Evolutionary conservation across 2,329 filamentous ascomycete genomes (phyloP).

Genomic region (Periconia sp.): DNA sequence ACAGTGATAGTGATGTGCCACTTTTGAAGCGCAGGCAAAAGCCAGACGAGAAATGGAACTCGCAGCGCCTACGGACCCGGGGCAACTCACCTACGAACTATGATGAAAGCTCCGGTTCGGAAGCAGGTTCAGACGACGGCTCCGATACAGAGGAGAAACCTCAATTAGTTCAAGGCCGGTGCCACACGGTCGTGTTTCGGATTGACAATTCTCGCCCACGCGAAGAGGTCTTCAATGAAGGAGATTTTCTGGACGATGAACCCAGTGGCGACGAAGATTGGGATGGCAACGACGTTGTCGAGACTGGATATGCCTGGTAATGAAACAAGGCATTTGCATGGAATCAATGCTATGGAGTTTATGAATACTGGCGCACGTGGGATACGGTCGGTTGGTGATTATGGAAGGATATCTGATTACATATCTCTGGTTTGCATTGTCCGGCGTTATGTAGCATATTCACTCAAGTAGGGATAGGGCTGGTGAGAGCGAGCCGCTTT

Average conservation of each 20-base stretch:
- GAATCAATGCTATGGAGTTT: not conserved
- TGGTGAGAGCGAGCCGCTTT: too few species aligned
- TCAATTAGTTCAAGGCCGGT: constrained; percentile 65
- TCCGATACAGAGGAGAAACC: constrained; percentile 18
- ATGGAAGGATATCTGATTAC: not conserved
- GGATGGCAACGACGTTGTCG: constrained; percentile 59
- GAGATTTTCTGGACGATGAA: constrained; percentile 69
- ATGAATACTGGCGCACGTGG: not conserved
- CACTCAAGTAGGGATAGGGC: too few species aligned
- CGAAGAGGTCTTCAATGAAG: constrained; percentile 69
- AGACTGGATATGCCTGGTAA: constrained; percentile 40
- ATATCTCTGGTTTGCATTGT: not conserved
- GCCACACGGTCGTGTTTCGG: constrained; percentile 68
- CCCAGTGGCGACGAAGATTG: constrained; percentile 59
- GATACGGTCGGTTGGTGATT: not conserved
- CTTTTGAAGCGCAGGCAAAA: constrained; percentile 18
- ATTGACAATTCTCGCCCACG: constrained; percentile 76
- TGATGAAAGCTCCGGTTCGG: constrained; percentile 31
- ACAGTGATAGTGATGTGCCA: constrained; percentile 30
- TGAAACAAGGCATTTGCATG: not conserved
- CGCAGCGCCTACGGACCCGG: constrained; percentile 33
- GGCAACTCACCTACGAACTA: constrained; percentile 26
- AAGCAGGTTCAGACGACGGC: constrained; percentile 23
- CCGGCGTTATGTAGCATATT: too few species aligned
- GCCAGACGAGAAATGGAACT: constrained; percentile 30